These are phyloP conservation scores for Corymbia citriodora DNA, from an alignment of 441 rosid species.

Conservation along the genomic window DNA sequence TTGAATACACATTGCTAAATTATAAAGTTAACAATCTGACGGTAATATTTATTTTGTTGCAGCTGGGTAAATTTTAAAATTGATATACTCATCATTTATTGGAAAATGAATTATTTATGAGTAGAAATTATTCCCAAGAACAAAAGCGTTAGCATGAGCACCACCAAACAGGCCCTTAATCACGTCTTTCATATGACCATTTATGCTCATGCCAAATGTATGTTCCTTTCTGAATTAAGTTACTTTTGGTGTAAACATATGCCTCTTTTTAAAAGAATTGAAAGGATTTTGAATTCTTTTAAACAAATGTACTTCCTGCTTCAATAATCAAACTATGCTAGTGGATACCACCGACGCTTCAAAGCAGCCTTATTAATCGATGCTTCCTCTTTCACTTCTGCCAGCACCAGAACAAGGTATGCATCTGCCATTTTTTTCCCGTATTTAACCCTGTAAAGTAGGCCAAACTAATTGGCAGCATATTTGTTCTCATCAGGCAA, in stretches of 20 bases:
- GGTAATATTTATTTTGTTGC: too few relatives aligned
- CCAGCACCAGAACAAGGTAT: not conserved
- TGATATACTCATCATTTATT: too few relatives aligned
- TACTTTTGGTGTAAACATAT: too few relatives aligned
- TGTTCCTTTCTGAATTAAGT: accelerated
- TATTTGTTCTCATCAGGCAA: not conserved
- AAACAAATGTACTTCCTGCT: not conserved
- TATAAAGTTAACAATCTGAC: too few relatives aligned
- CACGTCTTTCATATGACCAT: not conserved
- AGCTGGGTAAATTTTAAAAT: too few relatives aligned
- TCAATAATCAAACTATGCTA: not conserved
- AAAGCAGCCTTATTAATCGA: not conserved
- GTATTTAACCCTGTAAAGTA: not conserved
- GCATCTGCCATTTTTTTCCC: too few relatives aligned
- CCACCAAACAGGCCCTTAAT: too few relatives aligned
- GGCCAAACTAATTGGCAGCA: not conserved
- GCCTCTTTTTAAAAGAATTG: not conserved
- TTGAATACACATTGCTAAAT: too few relatives aligned
- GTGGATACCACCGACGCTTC: not conserved
- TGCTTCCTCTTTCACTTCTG: not conserved
- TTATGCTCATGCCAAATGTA: not conserved
- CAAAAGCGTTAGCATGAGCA: too few relatives aligned
- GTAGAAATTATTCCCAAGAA: too few relatives aligned
- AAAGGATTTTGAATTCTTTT: not conserved
- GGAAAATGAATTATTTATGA: too few relatives aligned